Base-by-base conservation (phyloP, 192 early-diverging fungal species). In the Backusella parvicylindrica region DNA sequence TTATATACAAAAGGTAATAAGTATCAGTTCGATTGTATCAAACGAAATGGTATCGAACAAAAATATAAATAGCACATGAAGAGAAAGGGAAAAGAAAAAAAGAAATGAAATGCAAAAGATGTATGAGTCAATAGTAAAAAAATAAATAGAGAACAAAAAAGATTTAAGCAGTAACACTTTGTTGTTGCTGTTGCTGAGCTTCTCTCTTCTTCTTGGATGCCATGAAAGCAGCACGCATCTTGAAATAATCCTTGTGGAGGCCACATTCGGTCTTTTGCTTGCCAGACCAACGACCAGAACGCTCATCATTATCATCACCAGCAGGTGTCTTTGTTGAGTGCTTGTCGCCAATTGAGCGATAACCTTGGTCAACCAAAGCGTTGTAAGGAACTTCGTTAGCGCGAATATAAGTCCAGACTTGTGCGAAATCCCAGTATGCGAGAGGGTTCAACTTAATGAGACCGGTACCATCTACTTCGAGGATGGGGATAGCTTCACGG, bases 181-280 rank as follows among this genome's bases (percentile, higher is more conserved):
- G 53, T 56, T 75, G 69, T 36, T 76, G 69, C 30, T 72, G 65
- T 32, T 72, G 37, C 23, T 74, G 69, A 68, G 77, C 65, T 56
- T 91, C 89, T 79, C 86, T 84, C 86, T 91, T 89, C 85, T 95
- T 92, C 81, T 89, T 89, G 26, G 91, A 86, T 0, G 92, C 93
- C 71, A 93, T 75, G 81, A 90, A 96, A 35, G 87, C 88, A 6
- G 91, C 86, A 32, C 94, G 84, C 94, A 97, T 95, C 83, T 94
- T 92, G 82, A 97, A 95, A 81, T 97, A 98, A 79, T 98, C 95
- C 83, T 97, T 96, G 86, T 98, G 97, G 40, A 98, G 78, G 0
- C 97, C 97, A 78, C 97, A 98, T 84, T 98, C 97, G 2, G 92
- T 90, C 86, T 98, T 97, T 69, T 92, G 86, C 67, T 91, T 86